Evolutionary conservation across 352 stramenopile genomes (phyloP), one percentile per base, ranked within the genome.

Genomic region (Pythium pyrilobum): DNA sequence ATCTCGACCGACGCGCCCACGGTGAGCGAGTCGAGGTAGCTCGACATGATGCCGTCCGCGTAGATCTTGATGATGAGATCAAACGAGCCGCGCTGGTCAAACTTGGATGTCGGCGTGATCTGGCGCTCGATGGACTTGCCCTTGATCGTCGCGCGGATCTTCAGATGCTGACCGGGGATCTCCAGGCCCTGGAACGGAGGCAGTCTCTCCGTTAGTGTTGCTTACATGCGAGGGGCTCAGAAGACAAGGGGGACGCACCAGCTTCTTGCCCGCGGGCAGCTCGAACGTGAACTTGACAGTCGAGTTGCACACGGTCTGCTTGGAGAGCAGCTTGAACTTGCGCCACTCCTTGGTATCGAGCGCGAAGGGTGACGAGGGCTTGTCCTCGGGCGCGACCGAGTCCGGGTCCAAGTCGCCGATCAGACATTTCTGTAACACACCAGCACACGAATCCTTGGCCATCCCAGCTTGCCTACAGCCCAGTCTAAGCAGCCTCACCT

Each of bases 51-150:
- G 7, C 84, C 84, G 21, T 89, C 64, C 6, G 75, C 62, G 45
- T 92, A 94, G 20, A 94, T 64, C 55, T 93, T 93, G 48, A 93
- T 66, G 9, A 83, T 65, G 54, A 93, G 50, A 40, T 90, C 78
- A 31, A 93, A 88, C 2, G 72, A 82, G 5, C 70, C 72, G 16
- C 78, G 59, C 57, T 85, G 74, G 6, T 69, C 67, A 27, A 89
- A 72, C 51, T 89, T 88, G 56, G 84, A 91, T 29, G 80, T 85
- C 8, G 84, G 81, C 3, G 84, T 94, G 59, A 81, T 89, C 9
- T 77, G 75, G 29, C 83, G 67, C 60, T 94, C 83, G 46, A 92
- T 90, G 27, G 68, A 57, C n/a, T 78, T 70, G 52, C 76, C 81
- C 23, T 87, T 70, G 59, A 94, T 92, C 34, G 61, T 85, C 16